Conservation (phyloP, 192 early-diverging fungal genomes). For the Coemansia sp. region DNA sequence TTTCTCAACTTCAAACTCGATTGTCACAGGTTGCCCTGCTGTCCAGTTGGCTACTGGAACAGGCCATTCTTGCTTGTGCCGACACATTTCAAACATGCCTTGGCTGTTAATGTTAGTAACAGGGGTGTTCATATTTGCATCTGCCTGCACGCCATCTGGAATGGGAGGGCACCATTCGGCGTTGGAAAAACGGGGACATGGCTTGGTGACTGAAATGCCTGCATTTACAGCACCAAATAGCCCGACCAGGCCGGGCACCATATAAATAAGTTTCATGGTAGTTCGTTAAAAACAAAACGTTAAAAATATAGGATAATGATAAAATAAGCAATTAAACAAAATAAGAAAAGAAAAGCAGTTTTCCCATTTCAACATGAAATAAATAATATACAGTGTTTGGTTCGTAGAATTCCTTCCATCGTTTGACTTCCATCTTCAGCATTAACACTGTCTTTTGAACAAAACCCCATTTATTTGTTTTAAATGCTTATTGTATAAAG, state of each 20-base stretch:
- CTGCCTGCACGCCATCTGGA: slow-evolving; percentile 35
- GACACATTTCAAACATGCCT: slow-evolving; percentile 46
- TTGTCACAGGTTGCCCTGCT: slow-evolving; percentile 43
- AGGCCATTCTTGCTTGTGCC: slow-evolving; percentile 60
- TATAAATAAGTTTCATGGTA: slow-evolving; percentile 6
- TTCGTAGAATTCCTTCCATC: not conserved
- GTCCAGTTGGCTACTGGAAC: slow-evolving; percentile 59
- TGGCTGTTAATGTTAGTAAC: slow-evolving; percentile 12
- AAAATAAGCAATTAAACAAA: slow-evolving; percentile 6
- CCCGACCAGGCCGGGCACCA: not conserved
- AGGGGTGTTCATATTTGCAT: slow-evolving; percentile 41
- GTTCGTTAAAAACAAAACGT: not conserved
- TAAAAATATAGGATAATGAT: not conserved
- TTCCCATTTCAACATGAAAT: no score
- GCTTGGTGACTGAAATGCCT: slow-evolving; percentile 26
- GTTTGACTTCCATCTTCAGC: not conserved
- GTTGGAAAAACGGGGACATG: slow-evolving; percentile 32
- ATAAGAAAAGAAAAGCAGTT: not conserved
- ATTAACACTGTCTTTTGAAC: not conserved
- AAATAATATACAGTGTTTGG: not conserved
- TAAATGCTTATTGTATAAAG: slow-evolving; percentile 1
- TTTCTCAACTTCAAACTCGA: slow-evolving; percentile 45
- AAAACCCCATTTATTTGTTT: not conserved
- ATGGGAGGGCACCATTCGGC: slow-evolving; percentile 41
- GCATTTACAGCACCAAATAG: slow-evolving; percentile 14